Percentiles rank a stretch among this genome's conserved stretches.
phyloP scores from a whole-genome alignment of 805 yeast species.

The Metschnikowia shivogae region DNA sequence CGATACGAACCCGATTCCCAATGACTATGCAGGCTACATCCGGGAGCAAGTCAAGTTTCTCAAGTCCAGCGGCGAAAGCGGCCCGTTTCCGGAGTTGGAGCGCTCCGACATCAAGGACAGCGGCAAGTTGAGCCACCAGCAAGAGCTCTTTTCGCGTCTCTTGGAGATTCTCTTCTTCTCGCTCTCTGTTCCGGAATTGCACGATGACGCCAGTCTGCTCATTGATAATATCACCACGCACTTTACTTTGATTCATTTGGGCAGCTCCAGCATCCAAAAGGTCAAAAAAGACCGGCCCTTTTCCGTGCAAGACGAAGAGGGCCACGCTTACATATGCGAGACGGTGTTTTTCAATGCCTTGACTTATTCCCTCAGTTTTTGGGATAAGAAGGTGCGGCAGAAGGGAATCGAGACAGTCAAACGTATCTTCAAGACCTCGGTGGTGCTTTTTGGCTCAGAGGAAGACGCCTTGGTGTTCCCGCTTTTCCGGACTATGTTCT shows the following conservation, averaged over 20 bases:
- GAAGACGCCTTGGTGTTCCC: conserved; percentile 70
- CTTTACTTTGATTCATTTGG: conserved; percentile 71
- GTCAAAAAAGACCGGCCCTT: conserved; percentile 66
- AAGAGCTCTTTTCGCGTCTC: conserved; percentile 59
- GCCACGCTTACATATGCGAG: conserved; percentile 64
- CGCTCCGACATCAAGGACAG: conserved; percentile 45
- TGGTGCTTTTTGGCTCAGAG: conserved; percentile 59
- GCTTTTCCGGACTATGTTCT: conserved; percentile 68
- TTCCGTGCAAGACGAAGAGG: conserved; percentile 75
- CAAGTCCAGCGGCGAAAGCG: conserved; percentile 33
- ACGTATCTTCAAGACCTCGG: conserved; percentile 56
- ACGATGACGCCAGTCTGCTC: conserved; percentile 60
- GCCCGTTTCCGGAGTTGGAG: conserved; percentile 32
- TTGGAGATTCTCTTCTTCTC: conserved; percentile 72
- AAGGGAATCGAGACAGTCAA: conserved; percentile 68
- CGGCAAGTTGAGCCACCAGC: conserved; percentile 53
- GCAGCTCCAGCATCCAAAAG: conserved; percentile 66
- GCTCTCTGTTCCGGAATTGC: conserved; percentile 66
- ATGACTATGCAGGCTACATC: conserved; percentile 40
- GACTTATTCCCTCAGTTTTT: conserved; percentile 74
- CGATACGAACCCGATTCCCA: conserved; percentile 49
- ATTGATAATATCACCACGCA: conserved; percentile 72
- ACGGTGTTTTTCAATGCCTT: conserved; percentile 70
- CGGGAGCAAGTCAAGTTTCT: conserved; percentile 47
- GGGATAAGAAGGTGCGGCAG: conserved; percentile 62